Conservation (phyloP, 805 yeast species). For the Starmerella etchellsii region DNA sequence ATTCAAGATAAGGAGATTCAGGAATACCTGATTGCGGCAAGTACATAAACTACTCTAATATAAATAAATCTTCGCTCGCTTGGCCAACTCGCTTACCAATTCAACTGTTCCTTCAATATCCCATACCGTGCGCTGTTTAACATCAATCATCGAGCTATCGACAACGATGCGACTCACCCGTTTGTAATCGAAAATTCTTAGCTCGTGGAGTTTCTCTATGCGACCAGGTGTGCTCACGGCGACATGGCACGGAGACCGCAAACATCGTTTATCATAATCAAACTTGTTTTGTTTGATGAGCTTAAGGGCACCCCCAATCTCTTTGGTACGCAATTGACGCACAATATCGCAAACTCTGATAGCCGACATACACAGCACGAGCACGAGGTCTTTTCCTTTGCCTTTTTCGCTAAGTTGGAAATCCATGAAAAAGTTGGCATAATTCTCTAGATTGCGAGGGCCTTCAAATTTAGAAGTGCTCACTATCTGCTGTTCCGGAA, state of each 20-base stretch:
- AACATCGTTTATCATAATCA: slow-evolving; percentile 45
- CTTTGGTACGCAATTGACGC: slow-evolving; percentile 39
- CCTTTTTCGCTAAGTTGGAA: slow-evolving; percentile 26
- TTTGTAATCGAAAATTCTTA: slow-evolving; percentile 32
- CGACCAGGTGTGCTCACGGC: slow-evolving; percentile 57
- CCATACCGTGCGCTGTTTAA: slow-evolving; percentile 48
- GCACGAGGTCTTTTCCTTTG: slow-evolving; percentile 29
- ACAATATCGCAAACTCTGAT: slow-evolving; percentile 76
- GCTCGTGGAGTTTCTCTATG: slow-evolving; percentile 35
- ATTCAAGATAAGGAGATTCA: not conserved
- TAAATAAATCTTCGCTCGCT: slow-evolving; percentile 40
- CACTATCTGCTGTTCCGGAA: slow-evolving; percentile 44
- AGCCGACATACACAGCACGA: slow-evolving; percentile 61
- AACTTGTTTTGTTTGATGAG: slow-evolving; percentile 64
- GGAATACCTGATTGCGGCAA: not conserved
- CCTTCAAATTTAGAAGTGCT: slow-evolving; percentile 46
- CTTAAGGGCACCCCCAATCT: slow-evolving; percentile 45
- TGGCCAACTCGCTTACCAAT: slow-evolving; percentile 16
- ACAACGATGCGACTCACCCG: slow-evolving; percentile 44
- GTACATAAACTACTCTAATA: too few species aligned
- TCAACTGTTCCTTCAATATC: slow-evolving; percentile 32
- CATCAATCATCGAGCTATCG: slow-evolving; percentile 50
- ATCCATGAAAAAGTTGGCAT: slow-evolving; percentile 40
- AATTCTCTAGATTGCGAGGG: slow-evolving; percentile 42
- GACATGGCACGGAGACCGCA: slow-evolving; percentile 31